Evolutionary conservation across 805 yeast species (phyloP).

Genomic region (Wickerhamomyces xylosicus): DNA sequence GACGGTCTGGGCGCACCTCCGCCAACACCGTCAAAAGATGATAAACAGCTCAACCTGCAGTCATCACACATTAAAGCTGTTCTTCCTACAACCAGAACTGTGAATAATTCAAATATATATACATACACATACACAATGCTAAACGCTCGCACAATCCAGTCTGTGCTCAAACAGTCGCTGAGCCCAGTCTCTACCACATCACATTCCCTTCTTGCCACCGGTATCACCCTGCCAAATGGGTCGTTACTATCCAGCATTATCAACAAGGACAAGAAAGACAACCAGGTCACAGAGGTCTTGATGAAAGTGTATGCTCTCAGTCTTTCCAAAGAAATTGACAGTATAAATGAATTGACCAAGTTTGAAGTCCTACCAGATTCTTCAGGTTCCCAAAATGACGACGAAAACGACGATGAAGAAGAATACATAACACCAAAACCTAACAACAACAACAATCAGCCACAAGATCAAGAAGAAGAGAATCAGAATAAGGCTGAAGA

Average conservation of each 20-base stretch:
- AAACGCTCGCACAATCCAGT: slow-evolving; percentile 11
- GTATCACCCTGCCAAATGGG: slow-evolving; percentile 10
- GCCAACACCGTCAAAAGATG: not conserved
- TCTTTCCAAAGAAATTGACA: slow-evolving; percentile 6
- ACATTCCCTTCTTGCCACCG: slow-evolving; percentile 7
- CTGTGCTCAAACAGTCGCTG: slow-evolving; percentile 9
- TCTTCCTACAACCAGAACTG: too few relatives aligned
- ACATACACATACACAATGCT: slow-evolving; percentile 6
- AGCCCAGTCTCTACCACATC: slow-evolving; percentile 10
- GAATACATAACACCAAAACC: too few relatives aligned
- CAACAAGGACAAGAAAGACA: not conserved
- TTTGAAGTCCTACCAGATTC: not conserved
- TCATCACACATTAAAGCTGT: too few relatives aligned
- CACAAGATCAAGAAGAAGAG: too few relatives aligned
- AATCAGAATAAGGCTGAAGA: too few relatives aligned
- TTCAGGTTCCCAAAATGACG: not conserved
- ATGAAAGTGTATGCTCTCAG: slow-evolving; percentile 14
- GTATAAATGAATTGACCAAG: slow-evolving; percentile 2
- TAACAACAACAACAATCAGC: not conserved
- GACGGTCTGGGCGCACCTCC: too few relatives aligned
- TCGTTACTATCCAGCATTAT: slow-evolving; percentile 9
- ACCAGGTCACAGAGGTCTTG: slow-evolving; percentile 4
- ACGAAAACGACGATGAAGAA: not conserved
- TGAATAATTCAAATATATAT: too few relatives aligned
- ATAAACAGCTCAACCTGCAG: not conserved